Conservation (phyloP, 768 basidiomycete species). For the Sarcomyxa edulis region DNA sequence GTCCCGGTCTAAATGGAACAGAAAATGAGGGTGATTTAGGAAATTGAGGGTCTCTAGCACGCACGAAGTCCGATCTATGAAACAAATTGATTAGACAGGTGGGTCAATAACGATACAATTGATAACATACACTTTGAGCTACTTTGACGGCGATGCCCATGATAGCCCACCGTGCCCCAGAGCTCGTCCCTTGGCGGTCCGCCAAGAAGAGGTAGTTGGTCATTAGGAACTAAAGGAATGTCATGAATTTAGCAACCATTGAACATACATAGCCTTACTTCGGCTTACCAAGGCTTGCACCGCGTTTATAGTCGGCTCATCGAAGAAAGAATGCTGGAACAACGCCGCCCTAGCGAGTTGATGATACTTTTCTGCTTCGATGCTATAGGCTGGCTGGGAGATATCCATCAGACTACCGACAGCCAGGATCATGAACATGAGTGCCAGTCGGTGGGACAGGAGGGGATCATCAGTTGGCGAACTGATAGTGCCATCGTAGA, state of each 20-base stretch:
- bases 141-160: conserved; percentile 69
- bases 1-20: conserved; percentile 52
- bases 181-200: conserved; percentile 62
- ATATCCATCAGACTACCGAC: conserved; percentile 63
- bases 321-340: conserved; percentile 60
- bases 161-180: conserved; percentile 61
- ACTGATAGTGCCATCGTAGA: conserved; percentile 42
- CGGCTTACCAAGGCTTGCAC: conserved; percentile 64
- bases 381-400: conserved; percentile 47
- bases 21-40: conserved; percentile 5
- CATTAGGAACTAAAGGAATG: conserved; percentile 51
- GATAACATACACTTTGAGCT: conserved; percentile 49
- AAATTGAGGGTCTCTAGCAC: conserved; percentile 16
- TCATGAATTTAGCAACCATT: conserved; percentile 2
- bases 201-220: conserved; percentile 64
- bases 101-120: neutral
- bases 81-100: neutral
- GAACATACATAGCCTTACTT: too few species aligned
- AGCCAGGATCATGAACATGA: conserved; percentile 63
- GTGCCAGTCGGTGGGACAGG: conserved; percentile 54
- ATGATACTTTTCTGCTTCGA: conserved; percentile 69
- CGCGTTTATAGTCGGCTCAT: conserved; percentile 62
- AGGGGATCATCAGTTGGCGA: conserved; percentile 46
- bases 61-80: conserved; percentile 65
- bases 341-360: conserved; percentile 61